Base-by-base conservation (phyloP, 495 filamentous ascomycete genomes). In the Apiosordaria backusii region DNA sequence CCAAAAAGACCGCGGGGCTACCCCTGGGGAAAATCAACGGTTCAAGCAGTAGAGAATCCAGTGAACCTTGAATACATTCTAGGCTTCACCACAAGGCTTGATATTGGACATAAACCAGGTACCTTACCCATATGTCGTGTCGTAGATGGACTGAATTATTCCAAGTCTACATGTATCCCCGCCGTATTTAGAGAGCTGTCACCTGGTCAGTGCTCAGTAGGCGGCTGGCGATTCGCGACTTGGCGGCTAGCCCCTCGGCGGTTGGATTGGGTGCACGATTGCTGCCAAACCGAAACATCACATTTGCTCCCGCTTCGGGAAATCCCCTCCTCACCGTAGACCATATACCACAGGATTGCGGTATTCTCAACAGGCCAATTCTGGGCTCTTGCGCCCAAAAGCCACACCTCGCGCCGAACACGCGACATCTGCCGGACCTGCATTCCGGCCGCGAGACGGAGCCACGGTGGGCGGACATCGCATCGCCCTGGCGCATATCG, bases 251-350 rank as follows among this genome's bases (percentile, higher is more conserved):
- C 24, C 52, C n/a, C 45, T 35, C 59, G 60, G 57, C 53, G 35
- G 60, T 50, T 60, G 19, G 58, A 13, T 13, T 27, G 23, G 29
- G 27, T 45, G 35, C 35, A 45, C 35, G 35, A 45, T 68, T 68
- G 66, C 57, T 68, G 65, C 65, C 61, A 60, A 50, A 57, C 52
- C 19, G 57, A 60, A 26, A 63, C 65, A 23, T 25, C 58, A 27
- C 64, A 23, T 18, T 25, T 27, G 50, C 0, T 55, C 52, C 52
- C 52, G 52, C 9, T 55, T 55, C 21, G 19, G 52, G 52, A 55
- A 55, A 22, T 58, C 21, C 50, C 16, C 35, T 58, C 57, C 15
- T 27, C 45, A 10, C 18, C 24, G 22, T 52, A 61, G 27, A n/a
- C n/a, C n/a, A n/a, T n/a, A n/a, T n/a, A n/a, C n/a, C 27, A 57